Evolutionary conservation across 352 stramenopile species (phyloP), one percentile per base, ranked within the genome.

Genomic region (Phytopythium litorale): DNA sequence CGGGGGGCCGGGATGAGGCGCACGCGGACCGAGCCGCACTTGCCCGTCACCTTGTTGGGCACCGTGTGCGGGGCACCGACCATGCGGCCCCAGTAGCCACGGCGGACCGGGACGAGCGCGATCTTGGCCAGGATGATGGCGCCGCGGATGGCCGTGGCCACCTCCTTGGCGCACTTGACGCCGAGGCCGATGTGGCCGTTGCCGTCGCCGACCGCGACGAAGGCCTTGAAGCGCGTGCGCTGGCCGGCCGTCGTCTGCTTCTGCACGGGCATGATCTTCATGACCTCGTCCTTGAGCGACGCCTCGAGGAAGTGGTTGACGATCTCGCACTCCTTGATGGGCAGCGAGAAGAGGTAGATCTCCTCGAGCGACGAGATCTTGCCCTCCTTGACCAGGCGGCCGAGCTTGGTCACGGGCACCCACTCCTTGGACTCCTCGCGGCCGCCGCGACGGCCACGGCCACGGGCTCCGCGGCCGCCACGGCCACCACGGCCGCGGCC

Each of bases 231-330:
- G 64, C 98, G 92, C 69, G 98, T 99, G 65, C 98, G 91, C 91
- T 99, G 98, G 88, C 98, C 98, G 65, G 98, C 98, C 48, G 96
- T 98, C 55, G 96, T 99, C 86, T 99, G 97, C 94, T 99, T 99
- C 86, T 99, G 97, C 57, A 99, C 97, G 62, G 97, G 97, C 96
- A 99, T 99, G 88, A 99, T 99, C 91, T 99, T 99, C 97, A 99
- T 99, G 56, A 99, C 97, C 75, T 99, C 98, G 79, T 99, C 98
- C 78, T 99, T 98, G 62, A 99, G 96, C 79, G 94, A 96, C 62
- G 97, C 78, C 79, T 98, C 97, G 21, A 99, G 79, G 84, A 99
- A 99, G 81, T 98, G 91, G 82, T 99, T 98, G 68, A 99, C 97
- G 76, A 99, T 99, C 76, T 99, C 91, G 71, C 90, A 97, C 89